Conservation (phyloP, 805 yeast species). For the Saccharomycopsis schoenii region DNA sequence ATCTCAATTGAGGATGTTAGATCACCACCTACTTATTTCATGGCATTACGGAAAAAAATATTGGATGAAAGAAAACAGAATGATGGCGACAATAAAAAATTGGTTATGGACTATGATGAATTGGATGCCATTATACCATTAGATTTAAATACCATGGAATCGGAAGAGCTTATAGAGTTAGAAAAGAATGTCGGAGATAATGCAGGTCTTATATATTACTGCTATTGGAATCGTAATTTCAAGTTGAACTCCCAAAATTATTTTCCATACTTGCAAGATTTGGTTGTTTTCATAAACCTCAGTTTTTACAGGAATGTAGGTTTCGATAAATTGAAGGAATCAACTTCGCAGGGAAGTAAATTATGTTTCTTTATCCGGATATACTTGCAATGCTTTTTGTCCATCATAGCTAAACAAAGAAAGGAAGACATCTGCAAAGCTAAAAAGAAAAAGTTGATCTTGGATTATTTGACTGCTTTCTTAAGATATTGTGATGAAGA, state of each 20-base stretch:
- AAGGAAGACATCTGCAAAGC: slow-evolving; percentile 19
- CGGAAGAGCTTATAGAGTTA: not conserved
- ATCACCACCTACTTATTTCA: not conserved
- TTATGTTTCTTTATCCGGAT: slow-evolving; percentile 8
- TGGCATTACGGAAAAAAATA: not conserved
- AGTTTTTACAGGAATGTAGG: not conserved
- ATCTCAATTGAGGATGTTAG: not conserved
- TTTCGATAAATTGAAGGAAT: not conserved
- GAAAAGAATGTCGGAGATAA: not conserved
- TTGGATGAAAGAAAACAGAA: not conserved
- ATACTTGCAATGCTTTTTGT: slow-evolving; percentile 25
- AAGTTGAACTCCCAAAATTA: not conserved
- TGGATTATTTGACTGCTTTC: slow-evolving; percentile 55
- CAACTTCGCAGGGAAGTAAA: not conserved
- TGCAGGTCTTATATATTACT: not conserved
- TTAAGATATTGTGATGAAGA: slow-evolving; percentile 50
- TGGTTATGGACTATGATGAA: not conserved
- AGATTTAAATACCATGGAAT: not conserved
- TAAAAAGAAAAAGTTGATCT: slow-evolving; percentile 26
- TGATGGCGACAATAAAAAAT: not conserved
- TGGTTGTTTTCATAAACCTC: slow-evolving; percentile 20
- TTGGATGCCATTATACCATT: not conserved
- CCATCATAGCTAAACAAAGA: slow-evolving; percentile 13
- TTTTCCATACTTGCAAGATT: slow-evolving; percentile 22
- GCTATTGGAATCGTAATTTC: not conserved